These are phyloP conservation scores for Metschnikowia kofuensis DNA, from an alignment of 805 yeast species.

Conservation along the genomic window DNA sequence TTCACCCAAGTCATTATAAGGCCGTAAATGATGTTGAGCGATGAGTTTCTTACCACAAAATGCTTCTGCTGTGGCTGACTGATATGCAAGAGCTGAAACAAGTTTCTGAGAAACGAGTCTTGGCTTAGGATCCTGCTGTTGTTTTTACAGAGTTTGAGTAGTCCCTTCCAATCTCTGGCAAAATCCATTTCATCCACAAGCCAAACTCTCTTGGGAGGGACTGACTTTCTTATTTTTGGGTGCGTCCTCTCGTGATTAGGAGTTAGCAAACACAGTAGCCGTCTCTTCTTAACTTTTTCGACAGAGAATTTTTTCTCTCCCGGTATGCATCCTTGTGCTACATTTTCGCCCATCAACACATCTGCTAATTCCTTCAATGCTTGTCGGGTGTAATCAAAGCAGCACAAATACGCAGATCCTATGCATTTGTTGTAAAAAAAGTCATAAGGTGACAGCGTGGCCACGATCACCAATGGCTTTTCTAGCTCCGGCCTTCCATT, in stretches of 20 bases:
- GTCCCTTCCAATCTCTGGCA: constrained; percentile 49
- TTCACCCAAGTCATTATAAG: constrained; percentile 53
- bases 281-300: constrained; percentile 24
- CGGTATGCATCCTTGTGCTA: constrained; percentile 54
- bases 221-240: constrained; percentile 7
- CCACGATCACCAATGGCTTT: constrained; percentile 56
- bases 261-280: constrained; percentile 15
- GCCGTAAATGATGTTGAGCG: constrained; percentile 53
- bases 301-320: constrained; percentile 44
- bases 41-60: constrained; percentile 56
- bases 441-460: constrained; percentile 63
- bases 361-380: constrained; percentile 49
- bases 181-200: constrained; percentile 54
- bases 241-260: constrained; percentile 7
- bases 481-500: constrained; percentile 26
- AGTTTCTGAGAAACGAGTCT: constrained; percentile 26
- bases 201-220: constrained; percentile 45
- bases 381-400: constrained; percentile 56
- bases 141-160: constrained; percentile 42
- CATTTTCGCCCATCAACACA: constrained; percentile 52
- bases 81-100: constrained; percentile 30
- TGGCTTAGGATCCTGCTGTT: constrained; percentile 24
- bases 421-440: constrained; percentile 53
- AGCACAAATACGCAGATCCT: constrained; percentile 56
- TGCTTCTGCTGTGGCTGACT: constrained; percentile 37